Base-by-base conservation (phyloP, 257 asterid species). In the Jacaranda copaia region DNA sequence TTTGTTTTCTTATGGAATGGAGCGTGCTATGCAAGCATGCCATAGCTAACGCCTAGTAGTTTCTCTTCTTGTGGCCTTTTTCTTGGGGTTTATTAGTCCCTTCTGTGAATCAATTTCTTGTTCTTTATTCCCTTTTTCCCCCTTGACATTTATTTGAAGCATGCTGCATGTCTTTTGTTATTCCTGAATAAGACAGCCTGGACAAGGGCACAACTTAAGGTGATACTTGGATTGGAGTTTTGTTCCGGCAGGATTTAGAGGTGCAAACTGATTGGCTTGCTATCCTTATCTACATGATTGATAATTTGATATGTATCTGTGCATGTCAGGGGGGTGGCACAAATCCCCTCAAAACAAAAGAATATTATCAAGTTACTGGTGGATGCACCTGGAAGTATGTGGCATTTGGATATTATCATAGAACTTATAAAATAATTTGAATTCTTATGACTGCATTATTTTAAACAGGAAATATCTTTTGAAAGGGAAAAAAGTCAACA, bases 361-460 rank as follows among this genome's bases (percentile, higher is more conserved):
- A 7, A 2, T n/a, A 16, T 16, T 9, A 6, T 40, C 15, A 56
- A 20, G 32, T 35, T 9, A 20, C 4, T 32, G 48, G 56, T 43
- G 56, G 25, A 62, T 59, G 77, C 46, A 19, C 35, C 77, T 40
- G 25, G 9, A 57, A 19, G 32, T 52, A 14, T 4, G 38, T 6
- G 18, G 56, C 67, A 56, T 16, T 62, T 61, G 14, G 70, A 9
- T 62, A 52, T 15, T 5, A 5, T 70, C 7, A 9, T 32, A 10
- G 46, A 43, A 43, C 42, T n/a, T 66, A 36, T 8, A 64, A 49
- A 71, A 40, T 58, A 70, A 13, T 16, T 69, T 53, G 53, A 52
- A 20, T 61, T 43, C 55, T 36, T 51, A 15, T 73, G 64, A 16
- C 70, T 64, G 69, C 77, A 42, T 18, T 52, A 32, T 20, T 14